These are phyloP conservation scores for Candida arabinofermentans DNA, from an alignment of 805 yeast species.

Conservation along the genomic window DNA sequence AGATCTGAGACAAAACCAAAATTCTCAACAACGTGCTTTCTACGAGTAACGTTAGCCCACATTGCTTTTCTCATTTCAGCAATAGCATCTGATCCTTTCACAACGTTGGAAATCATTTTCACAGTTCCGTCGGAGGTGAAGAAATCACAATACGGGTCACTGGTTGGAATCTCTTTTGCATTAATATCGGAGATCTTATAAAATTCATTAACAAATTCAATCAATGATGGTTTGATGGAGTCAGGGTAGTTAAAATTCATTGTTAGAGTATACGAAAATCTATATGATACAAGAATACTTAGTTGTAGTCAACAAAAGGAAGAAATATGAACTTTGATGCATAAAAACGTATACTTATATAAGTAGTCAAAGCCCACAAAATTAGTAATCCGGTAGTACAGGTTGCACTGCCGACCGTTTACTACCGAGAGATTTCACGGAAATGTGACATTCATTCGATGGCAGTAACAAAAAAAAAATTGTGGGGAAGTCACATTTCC, in stretches of 20 bases:
- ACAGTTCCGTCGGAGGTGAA: conserved; percentile 7
- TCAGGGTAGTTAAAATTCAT: neutral
- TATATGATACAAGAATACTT: too few species aligned
- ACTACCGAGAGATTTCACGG: too few species aligned
- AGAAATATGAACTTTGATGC: too few species aligned
- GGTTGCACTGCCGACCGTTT: too few species aligned
- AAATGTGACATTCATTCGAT: too few species aligned
- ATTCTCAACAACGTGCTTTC: conserved; percentile 13
- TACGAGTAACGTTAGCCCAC: conserved; percentile 15
- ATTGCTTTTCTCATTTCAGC: conserved; percentile 9
- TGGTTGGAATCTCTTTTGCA: conserved; percentile 1
- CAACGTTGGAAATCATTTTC: conserved; percentile 9
- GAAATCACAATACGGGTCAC: conserved; percentile 8
- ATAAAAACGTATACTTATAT: too few species aligned
- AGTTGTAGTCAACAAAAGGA: too few species aligned
- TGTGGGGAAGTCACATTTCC: too few species aligned
- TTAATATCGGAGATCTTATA: conserved; percentile 11
- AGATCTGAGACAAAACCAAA: conserved; percentile 7
- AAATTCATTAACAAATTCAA: conserved; percentile 8
- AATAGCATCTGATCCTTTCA: conserved; percentile 4
- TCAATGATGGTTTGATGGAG: conserved; percentile 2
- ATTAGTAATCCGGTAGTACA: too few species aligned
- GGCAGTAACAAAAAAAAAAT: too few species aligned
- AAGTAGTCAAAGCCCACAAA: too few species aligned
- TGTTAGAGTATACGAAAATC: too few species aligned